These are phyloP conservation scores for Cladosporium sp. DNA, from an alignment of 2,329 filamentous ascomycete species.

Conservation along the genomic window DNA sequence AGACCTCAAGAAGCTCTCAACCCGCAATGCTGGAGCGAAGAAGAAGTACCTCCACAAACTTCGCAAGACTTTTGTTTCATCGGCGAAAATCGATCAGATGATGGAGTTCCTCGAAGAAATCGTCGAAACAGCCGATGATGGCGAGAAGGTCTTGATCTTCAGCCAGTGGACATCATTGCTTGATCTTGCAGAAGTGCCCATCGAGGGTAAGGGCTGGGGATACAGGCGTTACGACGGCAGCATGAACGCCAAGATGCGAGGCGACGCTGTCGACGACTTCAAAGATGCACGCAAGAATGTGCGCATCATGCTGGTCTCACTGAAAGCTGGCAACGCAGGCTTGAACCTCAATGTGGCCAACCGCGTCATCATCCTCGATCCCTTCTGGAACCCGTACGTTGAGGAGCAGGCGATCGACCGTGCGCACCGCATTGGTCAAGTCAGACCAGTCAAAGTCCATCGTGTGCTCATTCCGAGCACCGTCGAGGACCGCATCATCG, in stretches of 20 bases:
- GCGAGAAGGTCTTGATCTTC: conserved; percentile 80
- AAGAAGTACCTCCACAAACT: conserved; percentile 70
- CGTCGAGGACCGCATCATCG: conserved; percentile 83
- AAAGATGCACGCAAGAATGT: conserved; percentile 60
- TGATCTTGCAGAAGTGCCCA: conserved; percentile 73
- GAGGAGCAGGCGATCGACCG: conserved; percentile 92
- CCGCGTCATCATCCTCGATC: conserved; percentile 86
- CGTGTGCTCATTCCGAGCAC: conserved; percentile 75
- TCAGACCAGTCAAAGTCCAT: conserved; percentile 73
- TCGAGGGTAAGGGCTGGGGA: conserved; percentile 58
- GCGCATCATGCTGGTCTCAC: conserved; percentile 72
- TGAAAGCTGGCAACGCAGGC: conserved; percentile 81
- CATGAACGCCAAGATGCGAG: conserved; percentile 68
- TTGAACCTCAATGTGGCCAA: conserved; percentile 82
- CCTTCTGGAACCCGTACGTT: conserved; percentile 92
- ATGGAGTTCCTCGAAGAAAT: conserved; percentile 63
- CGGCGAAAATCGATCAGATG: conserved; percentile 72
- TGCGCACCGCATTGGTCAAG: conserved; percentile 84
- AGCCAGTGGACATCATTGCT: conserved; percentile 79
- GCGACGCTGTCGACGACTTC: conserved; percentile 68
- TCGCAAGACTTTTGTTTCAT: conserved; percentile 69
- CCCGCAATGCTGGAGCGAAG: conserved; percentile 65
- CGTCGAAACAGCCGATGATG: conserved; percentile 41
- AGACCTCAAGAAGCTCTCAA: conserved; percentile 67
- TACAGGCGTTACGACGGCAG: conserved; percentile 76